Percentiles rank a stretch among this genome's conserved stretches.
Evolutionary conservation across 1,284 basidiomycete species (phyloP).

Genomic region (Cryptococcus maquisensis): DNA sequence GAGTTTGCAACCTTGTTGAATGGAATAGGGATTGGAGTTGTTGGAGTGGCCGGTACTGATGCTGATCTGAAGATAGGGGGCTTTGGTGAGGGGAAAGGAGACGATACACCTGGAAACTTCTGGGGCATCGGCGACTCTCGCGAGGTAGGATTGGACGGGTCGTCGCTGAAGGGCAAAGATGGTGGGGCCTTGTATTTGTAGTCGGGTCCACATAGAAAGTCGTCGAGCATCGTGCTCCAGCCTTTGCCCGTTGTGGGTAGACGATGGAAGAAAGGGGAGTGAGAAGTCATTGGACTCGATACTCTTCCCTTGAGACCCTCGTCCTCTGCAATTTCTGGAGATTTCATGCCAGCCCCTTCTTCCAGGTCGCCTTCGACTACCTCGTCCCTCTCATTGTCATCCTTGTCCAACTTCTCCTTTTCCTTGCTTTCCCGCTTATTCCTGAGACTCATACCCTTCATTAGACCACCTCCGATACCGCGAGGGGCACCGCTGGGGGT

Average conservation of each 20-base stretch:
- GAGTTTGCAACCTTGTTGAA: background rate
- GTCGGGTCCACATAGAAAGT: constrained; percentile 38
- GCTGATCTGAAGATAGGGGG: constrained; percentile 10
- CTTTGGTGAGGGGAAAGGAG: constrained; percentile 1
- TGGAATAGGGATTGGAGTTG: constrained; percentile 6
- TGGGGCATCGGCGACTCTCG: constrained; percentile 6
- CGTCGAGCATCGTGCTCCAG: constrained; percentile 4
- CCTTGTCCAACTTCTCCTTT: constrained; percentile 12
- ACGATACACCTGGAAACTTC: background rate
- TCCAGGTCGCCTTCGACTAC: constrained; percentile 8
- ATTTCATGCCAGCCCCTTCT: background rate
- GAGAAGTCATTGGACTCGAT: constrained; percentile 14
- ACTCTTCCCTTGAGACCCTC: constrained; percentile 2
- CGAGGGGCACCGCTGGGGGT: constrained; percentile 47
- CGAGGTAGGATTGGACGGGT: constrained; percentile 9
- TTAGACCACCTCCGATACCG: constrained; percentile 43
- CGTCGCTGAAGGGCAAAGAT: constrained; percentile 2
- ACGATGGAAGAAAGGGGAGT: constrained; percentile 15
- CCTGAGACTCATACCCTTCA: constrained; percentile 41
- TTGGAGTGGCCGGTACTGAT: constrained; percentile 11
- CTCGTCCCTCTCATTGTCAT: background rate
- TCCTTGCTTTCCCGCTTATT: constrained; percentile 18
- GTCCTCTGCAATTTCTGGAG: constrained; percentile 1
- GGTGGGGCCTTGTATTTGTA: constrained; percentile 1
- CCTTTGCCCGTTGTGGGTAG: background rate